phyloP scores from a whole-genome alignment of 148 eudicot species.

The Simmondsia chinensis region DNA sequence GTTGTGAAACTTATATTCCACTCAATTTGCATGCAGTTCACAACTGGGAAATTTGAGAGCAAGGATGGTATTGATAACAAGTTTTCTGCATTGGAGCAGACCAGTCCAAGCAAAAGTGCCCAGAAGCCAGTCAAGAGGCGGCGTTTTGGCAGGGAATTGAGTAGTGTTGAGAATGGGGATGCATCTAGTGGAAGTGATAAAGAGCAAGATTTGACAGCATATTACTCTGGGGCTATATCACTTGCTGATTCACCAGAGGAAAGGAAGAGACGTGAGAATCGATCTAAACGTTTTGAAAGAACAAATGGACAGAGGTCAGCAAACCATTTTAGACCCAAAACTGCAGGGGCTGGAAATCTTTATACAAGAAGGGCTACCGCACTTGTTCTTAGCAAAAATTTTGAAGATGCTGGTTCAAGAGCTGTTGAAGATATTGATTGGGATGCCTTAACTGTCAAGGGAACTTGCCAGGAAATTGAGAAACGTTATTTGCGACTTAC shows the following conservation, averaged over 20 bases:
- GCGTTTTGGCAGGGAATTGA: conserved; percentile 37
- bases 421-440: conserved; percentile 99
- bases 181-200: conserved; percentile 88
- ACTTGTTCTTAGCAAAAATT: conserved; percentile 45
- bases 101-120: conserved; percentile 27
- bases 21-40: conserved; percentile 39
- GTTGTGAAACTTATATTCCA: too few relatives aligned
- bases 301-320: conserved; percentile 49
- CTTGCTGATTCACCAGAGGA: conserved; percentile 84
- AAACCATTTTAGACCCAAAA: conserved; percentile 36
- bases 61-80: conserved; percentile 32
- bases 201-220: conserved; percentile 64
- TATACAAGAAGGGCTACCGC: conserved; percentile 64
- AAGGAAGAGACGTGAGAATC: conserved; percentile 74
- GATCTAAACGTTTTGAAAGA: conserved; percentile 89
- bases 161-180: conserved; percentile 48
- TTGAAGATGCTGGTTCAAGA: conserved; percentile 60
- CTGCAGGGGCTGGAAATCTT: conserved; percentile 43
- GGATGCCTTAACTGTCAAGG: conserved; percentile 93
- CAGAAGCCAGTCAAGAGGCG: conserved; percentile 68
- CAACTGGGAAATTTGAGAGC: conserved; percentile 45
- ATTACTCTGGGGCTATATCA: conserved; percentile 60
- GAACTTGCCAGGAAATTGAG: conserved; percentile 93
- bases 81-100: conserved; percentile 37
- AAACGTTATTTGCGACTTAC: conserved; percentile 93